phyloP scores from a whole-genome alignment of 1,284 basidiomycete genomes.

The Cutaneotrichosporon spelunceum region DNA sequence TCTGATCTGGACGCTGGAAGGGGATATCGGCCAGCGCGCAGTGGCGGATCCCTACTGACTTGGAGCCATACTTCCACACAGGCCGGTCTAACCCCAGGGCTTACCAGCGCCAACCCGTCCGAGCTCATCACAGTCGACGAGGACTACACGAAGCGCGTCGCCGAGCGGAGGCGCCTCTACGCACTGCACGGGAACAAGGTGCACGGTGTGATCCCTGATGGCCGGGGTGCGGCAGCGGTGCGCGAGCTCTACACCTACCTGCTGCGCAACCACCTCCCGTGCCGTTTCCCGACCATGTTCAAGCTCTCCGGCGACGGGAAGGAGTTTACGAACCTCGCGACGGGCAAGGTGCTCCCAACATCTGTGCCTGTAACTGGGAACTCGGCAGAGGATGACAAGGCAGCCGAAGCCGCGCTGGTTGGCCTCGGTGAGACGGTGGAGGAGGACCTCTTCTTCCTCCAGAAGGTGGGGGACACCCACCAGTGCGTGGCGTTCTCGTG shows the following conservation, averaged over 20 bases:
- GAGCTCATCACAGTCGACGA: constrained; percentile 21
- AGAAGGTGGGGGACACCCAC: constrained; percentile 7
- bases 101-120: constrained; percentile 10
- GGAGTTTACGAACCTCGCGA: constrained; percentile 12
- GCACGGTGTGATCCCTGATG: constrained; percentile 16
- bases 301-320: background rate
- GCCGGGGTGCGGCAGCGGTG: constrained; percentile 13
- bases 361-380: background rate
- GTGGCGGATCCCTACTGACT: background rate
- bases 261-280: constrained; percentile 10
- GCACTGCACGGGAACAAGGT: background rate
- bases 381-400: background rate
- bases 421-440: constrained; percentile 18
- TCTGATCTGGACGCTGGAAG: background rate
- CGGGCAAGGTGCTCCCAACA: constrained; percentile 1
- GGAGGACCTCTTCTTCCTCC: constrained; percentile 22
- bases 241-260: constrained; percentile 18
- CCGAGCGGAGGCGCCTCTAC: constrained; percentile 10
- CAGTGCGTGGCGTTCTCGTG: constrained; percentile 20
- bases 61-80: background rate
- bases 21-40: background rate
- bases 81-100: constrained; percentile 10
- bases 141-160: constrained; percentile 12
- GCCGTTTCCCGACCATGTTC: constrained; percentile 18
- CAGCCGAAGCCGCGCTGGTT: constrained; percentile 3